A percentile compares a stretch with the other conserved stretches of the same genome.
Conservation (phyloP, 2,329 filamentous ascomycete species). For the Pyrenochaeta sp. region DNA sequence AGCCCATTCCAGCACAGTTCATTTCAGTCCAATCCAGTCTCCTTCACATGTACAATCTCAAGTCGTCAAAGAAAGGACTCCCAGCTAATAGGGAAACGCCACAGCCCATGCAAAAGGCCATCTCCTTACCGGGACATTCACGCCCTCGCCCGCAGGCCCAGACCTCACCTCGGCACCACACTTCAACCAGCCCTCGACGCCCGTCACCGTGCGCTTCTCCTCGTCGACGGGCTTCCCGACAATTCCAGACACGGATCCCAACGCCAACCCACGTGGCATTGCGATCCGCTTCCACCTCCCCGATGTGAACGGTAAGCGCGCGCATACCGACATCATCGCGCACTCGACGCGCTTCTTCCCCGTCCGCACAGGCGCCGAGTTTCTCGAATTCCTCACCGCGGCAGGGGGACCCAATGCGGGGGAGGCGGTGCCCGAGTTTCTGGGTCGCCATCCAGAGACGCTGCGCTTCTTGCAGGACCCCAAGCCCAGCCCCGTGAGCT, state of each 20-base stretch:
- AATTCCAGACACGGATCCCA: conserved; percentile 58
- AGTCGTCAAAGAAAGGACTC: no score
- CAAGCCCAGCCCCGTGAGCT: conserved; percentile 60
- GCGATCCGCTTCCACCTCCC: conserved; percentile 60
- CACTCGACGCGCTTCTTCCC: conserved; percentile 64
- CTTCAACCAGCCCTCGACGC: conserved; percentile 55
- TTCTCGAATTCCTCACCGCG: conserved; percentile 58
- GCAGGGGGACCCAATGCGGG: conserved; percentile 40
- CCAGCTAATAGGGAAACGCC: conserved; percentile 2
- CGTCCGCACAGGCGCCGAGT: conserved; percentile 60
- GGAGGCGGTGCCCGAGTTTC: conserved; percentile 50
- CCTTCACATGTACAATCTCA: background rate
- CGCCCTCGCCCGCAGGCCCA: conserved; percentile 54
- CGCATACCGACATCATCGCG: conserved; percentile 64
- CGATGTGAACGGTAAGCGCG: conserved; percentile 44
- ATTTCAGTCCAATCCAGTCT: no score
- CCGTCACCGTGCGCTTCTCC: conserved; percentile 60
- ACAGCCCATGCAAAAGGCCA: conserved; percentile 64
- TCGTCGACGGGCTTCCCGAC: conserved; percentile 60
- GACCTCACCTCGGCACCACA: conserved; percentile 58
- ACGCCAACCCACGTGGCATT: conserved; percentile 57
- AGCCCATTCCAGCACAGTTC: no score
- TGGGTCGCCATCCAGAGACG: conserved; percentile 57
- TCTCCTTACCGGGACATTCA: conserved; percentile 62
- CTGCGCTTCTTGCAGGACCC: conserved; percentile 57